phyloP scores from a whole-genome alignment of 169 alveolate genomes.

The Cryptosporidium sp. region DNA sequence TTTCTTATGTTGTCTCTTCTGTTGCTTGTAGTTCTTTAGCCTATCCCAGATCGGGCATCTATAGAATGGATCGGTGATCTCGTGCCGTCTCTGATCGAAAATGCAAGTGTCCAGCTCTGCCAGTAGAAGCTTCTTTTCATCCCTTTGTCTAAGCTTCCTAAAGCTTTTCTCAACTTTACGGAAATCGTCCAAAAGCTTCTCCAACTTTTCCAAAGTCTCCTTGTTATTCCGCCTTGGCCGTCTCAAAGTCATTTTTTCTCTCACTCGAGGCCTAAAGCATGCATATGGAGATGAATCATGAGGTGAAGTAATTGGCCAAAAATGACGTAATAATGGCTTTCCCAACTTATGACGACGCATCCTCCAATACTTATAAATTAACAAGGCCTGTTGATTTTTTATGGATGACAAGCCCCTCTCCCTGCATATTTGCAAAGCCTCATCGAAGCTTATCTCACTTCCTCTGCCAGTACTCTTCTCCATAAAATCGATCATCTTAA shows the following conservation, averaged over 20 bases:
- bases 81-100: conserved; percentile 87
- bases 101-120: conserved; percentile 84
- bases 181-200: conserved; percentile 85
- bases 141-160: conserved; percentile 87
- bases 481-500: conserved; percentile 61
- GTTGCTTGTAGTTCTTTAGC: conserved; percentile 81
- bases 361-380: conserved; percentile 83
- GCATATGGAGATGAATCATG: conserved; percentile 86
- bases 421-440: conserved; percentile 77
- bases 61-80: conserved; percentile 83
- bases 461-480: conserved; percentile 73
- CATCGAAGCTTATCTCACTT: conserved; percentile 58
- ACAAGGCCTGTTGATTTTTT: conserved; percentile 52
- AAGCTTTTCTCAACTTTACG: conserved; percentile 83
- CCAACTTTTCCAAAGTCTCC: conserved; percentile 83
- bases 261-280: conserved; percentile 86
- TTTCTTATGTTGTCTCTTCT: conserved; percentile 57
- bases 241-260: conserved; percentile 88
- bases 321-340: conserved; percentile 85
- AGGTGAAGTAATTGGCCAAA: conserved; percentile 87
- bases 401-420: conserved; percentile 78
- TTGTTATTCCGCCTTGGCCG: conserved; percentile 85
- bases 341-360: conserved; percentile 83
- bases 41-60: conserved; percentile 88
- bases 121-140: conserved; percentile 86